phyloP scores from a whole-genome alignment of 169 alveolate species.

The Plasmodium gonderi region DNA sequence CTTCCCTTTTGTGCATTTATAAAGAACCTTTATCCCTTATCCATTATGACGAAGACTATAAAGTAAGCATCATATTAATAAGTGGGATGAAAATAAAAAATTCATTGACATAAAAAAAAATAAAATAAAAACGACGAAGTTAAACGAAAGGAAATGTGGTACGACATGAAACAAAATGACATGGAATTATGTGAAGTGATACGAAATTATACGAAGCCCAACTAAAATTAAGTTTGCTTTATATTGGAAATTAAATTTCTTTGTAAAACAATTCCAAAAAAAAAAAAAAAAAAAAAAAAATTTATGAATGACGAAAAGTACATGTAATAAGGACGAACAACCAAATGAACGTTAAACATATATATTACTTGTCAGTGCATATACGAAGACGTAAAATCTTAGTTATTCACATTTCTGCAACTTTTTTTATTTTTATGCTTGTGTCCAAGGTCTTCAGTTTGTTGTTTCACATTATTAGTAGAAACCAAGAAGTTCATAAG shows the following conservation, averaged over 20 bases:
- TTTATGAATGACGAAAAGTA: not conserved
- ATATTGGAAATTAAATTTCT: not conserved
- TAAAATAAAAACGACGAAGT: not conserved
- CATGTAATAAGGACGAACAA: not conserved
- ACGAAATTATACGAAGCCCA: not conserved
- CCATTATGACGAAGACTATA: not conserved
- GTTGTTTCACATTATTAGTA: too few relatives aligned
- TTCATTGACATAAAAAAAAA: not conserved
- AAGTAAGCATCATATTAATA: not conserved
- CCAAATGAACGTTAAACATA: not conserved
- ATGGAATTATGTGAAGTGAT: not conserved
- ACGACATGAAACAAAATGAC: not conserved
- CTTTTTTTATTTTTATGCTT: too few relatives aligned
- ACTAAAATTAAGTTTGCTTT: not conserved
- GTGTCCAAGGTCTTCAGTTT: too few relatives aligned
- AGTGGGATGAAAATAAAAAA: not conserved
- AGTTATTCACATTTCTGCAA: too few relatives aligned
- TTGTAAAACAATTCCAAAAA: not conserved
- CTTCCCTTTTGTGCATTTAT: not conserved
- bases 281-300: not conserved
- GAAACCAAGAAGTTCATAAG: too few relatives aligned
- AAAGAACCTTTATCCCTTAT: not conserved
- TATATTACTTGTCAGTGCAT: not conserved
- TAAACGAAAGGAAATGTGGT: too few relatives aligned
- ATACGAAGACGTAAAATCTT: not conserved